Evolutionary conservation across 352 stramenopile genomes (phyloP).

Genomic region (Phytophthora europaea): DNA sequence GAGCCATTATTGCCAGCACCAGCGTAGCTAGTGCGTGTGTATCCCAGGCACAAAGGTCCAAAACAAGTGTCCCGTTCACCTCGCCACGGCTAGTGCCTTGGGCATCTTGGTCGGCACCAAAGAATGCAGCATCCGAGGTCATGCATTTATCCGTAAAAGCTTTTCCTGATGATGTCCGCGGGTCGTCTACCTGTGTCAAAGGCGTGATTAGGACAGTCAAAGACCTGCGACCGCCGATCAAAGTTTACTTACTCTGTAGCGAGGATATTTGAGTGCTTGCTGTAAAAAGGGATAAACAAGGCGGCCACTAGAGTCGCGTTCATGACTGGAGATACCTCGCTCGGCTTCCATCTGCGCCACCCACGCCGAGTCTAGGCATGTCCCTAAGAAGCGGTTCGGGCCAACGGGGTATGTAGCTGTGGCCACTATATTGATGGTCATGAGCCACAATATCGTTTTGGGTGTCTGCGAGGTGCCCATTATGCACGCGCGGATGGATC

Average conservation of each 20-base stretch:
- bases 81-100: slow-evolving; percentile 22
- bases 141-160: slow-evolving; percentile 29
- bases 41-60: slow-evolving; percentile 54
- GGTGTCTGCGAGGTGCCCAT: background rate
- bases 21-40: slow-evolving; percentile 49
- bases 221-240: background rate
- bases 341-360: slow-evolving; percentile 40
- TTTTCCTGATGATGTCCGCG: slow-evolving; percentile 18
- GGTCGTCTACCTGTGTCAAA: slow-evolving; percentile 39
- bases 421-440: background rate
- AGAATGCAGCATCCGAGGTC: slow-evolving; percentile 16
- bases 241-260: slow-evolving; percentile 31
- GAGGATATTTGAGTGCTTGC: slow-evolving; percentile 37
- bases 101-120: slow-evolving; percentile 29
- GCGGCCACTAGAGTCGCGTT: slow-evolving; percentile 40
- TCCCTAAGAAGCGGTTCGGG: slow-evolving; percentile 60
- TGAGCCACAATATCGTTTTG: background rate
- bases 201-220: background rate
- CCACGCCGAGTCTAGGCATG: slow-evolving; percentile 55
- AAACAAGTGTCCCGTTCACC: slow-evolving; percentile 37
- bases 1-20: slow-evolving; percentile 55
- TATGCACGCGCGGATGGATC: background rate
- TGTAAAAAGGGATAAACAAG: slow-evolving; percentile 58
- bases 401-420: slow-evolving; percentile 16
- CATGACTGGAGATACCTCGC: slow-evolving; percentile 27